Evolutionary conservation across 257 asterid species (phyloP).

Genomic region (Nicotiana tomentosiformis): DNA sequence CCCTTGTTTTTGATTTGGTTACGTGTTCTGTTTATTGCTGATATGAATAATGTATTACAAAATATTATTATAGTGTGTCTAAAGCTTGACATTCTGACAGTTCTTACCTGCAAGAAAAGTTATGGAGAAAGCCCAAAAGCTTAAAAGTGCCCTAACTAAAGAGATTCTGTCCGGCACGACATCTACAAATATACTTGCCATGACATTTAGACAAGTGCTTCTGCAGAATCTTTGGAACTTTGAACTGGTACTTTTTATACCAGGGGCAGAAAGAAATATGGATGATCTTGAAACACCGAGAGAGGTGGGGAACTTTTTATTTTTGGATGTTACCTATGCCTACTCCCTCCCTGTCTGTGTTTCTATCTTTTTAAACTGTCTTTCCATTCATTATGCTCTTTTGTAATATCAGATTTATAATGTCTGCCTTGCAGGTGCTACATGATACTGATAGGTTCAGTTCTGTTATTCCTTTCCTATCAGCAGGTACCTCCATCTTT

Average conservation of each 20-base stretch:
- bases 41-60: background rate
- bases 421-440: slow-evolving; percentile 82
- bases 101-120: slow-evolving; percentile 80
- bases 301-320: slow-evolving; percentile 46
- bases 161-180: slow-evolving; percentile 44
- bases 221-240: slow-evolving; percentile 68
- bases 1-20: background rate
- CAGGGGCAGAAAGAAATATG: slow-evolving; percentile 70
- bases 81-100: slow-evolving; percentile 33
- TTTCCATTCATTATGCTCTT: slow-evolving; percentile 14
- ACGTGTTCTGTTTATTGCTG: background rate
- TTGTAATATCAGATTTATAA: slow-evolving; percentile 40
- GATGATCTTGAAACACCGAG: slow-evolving; percentile 58
- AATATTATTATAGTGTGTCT: background rate
- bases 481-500: slow-evolving; percentile 85
- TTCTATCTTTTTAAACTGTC: background rate
- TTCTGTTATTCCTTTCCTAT: slow-evolving; percentile 81
- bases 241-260: slow-evolving; percentile 56
- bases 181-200: slow-evolving; percentile 63
- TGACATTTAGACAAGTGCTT: slow-evolving; percentile 89
- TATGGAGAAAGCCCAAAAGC: slow-evolving; percentile 59
- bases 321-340: background rate
- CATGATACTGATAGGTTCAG: slow-evolving; percentile 51
- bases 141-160: slow-evolving; percentile 45
- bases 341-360: background rate